Conservation (phyloP, 306 rosid genomes). For the Carpinus fangiana region DNA sequence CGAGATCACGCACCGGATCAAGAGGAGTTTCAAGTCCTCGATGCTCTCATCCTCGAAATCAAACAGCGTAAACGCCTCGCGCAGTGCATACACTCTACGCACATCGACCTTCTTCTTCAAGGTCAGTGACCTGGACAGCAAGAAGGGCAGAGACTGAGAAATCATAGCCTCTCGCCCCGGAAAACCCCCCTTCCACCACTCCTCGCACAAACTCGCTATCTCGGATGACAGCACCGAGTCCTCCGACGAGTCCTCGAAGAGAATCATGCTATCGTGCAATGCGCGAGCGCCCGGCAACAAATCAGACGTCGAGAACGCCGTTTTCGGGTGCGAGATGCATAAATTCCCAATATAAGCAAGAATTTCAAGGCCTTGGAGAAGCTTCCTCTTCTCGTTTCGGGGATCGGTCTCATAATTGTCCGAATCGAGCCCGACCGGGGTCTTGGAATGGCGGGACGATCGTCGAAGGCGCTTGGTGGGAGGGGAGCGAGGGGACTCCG, state of each 20-base stretch:
- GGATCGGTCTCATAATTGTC: conserved; percentile 14
- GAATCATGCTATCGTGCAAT: conserved; percentile 63
- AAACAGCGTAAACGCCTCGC: conserved; percentile 68
- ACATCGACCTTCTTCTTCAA: conserved; percentile 77
- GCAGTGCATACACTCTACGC: conserved; percentile 67
- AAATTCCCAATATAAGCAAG: conserved; percentile 43
- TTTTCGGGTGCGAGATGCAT: conserved; percentile 68
- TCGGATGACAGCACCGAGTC: conserved; percentile 50
- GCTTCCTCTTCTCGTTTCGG: conserved; percentile 21
- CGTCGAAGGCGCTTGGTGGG: conserved; percentile 66
- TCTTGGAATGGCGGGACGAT: conserved; percentile 50
- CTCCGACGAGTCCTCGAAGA: conserved; percentile 45
- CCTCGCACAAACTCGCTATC: conserved; percentile 62
- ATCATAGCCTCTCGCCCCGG: conserved; percentile 64
- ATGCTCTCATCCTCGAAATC: conserved; percentile 87
- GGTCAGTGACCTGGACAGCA: conserved; percentile 65
- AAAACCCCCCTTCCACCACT: conserved; percentile 86
- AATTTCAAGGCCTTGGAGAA: conserved; percentile 50
- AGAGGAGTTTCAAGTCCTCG: conserved; percentile 68
- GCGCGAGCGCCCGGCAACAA: conserved; percentile 59
- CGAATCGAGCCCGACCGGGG: conserved; percentile 17
- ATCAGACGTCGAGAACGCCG: conserved; percentile 41
- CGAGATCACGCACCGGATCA: conserved; percentile 65
- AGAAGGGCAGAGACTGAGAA: conserved; percentile 72
- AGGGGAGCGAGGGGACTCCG: conserved; percentile 55